Evolutionary conservation across 2,329 filamentous ascomycete species (phyloP).

Genomic region (Penicillium rolfsii): DNA sequence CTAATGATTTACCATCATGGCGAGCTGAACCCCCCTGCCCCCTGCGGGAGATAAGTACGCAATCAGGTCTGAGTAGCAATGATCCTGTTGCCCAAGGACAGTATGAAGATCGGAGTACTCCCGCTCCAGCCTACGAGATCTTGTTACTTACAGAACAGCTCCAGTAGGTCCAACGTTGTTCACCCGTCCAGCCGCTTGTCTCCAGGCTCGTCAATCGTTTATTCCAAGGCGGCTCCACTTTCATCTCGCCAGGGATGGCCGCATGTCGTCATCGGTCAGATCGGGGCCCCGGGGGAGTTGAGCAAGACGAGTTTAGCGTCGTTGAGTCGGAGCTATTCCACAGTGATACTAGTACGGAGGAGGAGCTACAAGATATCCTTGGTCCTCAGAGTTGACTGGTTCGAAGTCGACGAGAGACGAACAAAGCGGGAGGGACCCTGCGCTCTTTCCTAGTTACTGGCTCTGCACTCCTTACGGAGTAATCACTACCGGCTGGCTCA

Average conservation of each 20-base stretch:
- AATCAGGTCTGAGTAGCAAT: background rate
- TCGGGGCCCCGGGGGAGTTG: background rate
- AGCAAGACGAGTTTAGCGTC: background rate
- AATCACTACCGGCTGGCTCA: background rate
- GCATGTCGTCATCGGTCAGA: constrained; percentile 24
- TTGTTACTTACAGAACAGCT: no score
- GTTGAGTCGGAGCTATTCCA: background rate
- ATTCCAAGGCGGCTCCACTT: constrained; percentile 17
- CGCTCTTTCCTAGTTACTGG: background rate
- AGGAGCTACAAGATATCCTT: background rate
- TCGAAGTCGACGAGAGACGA: background rate
- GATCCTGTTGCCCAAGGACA: background rate
- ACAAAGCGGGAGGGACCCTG: background rate
- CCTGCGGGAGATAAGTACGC: background rate
- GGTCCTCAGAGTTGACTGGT: background rate
- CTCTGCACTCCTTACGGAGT: background rate
- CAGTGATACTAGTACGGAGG: background rate
- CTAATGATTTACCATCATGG: background rate
- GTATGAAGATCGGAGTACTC: background rate
- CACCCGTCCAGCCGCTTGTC: background rate
- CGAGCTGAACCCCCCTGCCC: background rate
- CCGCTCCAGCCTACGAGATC: background rate
- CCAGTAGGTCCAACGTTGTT: background rate
- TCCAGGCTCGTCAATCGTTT: background rate
- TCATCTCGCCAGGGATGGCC: constrained; percentile 3